Evolutionary conservation across 2,329 filamentous ascomycete genomes (phyloP).

Genomic region (Leptographium lundbergii): DNA sequence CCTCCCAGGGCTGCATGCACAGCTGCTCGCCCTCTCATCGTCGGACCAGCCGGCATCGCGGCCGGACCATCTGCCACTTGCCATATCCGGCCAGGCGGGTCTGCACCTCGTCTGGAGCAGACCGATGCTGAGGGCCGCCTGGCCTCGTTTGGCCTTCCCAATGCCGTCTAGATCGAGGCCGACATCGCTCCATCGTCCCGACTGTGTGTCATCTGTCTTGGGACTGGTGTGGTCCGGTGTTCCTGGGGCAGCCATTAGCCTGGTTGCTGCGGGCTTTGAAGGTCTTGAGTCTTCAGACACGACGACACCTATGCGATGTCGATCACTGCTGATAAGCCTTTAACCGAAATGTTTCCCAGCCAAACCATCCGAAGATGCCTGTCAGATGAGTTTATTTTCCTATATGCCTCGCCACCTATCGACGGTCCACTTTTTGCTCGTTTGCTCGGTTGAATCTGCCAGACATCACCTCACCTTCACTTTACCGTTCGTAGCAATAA

Average conservation of each 20-base stretch:
- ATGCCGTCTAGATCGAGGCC: constrained; percentile 49
- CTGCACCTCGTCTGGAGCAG: constrained; percentile 33
- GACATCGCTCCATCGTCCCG: constrained; percentile 39
- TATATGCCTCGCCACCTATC: not conserved
- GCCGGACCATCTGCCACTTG: constrained; percentile 15
- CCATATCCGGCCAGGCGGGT: constrained; percentile 38
- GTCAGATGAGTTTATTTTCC: too few relatives aligned
- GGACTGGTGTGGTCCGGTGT: constrained; percentile 51
- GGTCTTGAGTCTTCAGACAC: constrained; percentile 30
- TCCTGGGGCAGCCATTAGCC: constrained; percentile 35
- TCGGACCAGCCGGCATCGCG: too few relatives aligned
- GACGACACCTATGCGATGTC: not conserved
- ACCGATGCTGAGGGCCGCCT: constrained; percentile 36
- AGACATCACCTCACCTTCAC: too few relatives aligned
- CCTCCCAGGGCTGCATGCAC: constrained; percentile 50
- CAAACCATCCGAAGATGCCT: too few relatives aligned
- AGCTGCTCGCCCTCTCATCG: constrained; percentile 33
- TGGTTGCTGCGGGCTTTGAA: constrained; percentile 48
- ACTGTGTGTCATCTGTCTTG: constrained; percentile 55
- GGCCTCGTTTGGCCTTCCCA: constrained; percentile 51
- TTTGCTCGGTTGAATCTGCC: not conserved
- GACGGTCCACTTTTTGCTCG: not conserved
- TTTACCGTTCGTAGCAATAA: too few relatives aligned
- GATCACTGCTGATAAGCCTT: too few relatives aligned
- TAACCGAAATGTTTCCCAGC: too few relatives aligned